Conservation (phyloP, 176 grass and related monocot genomes). For the Alloteropsis semialata region DNA sequence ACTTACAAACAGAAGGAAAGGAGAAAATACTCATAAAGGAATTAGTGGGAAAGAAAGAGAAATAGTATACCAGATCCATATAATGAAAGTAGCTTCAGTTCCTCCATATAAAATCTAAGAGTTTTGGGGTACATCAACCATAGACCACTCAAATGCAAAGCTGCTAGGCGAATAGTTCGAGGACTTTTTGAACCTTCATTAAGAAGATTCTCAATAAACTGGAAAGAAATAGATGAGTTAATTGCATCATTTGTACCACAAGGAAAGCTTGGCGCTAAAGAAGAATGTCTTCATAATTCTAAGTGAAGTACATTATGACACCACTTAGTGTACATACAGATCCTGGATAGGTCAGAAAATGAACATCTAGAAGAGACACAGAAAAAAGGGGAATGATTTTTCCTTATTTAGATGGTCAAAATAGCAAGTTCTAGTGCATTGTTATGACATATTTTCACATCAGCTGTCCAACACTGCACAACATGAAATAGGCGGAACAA, state of each 20-base stretch:
- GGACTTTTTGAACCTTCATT: conserved; percentile 85
- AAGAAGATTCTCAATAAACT: conserved; percentile 89
- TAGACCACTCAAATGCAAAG: conserved; percentile 88
- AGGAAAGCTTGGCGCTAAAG: conserved; percentile 15
- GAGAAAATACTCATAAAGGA: conserved; percentile 16
- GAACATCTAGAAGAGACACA: not conserved
- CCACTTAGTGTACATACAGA: not conserved
- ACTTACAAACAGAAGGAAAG: not conserved
- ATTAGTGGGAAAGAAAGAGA: conserved; percentile 10
- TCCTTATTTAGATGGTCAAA: not conserved
- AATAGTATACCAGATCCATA: conserved; percentile 84
- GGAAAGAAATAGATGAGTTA: conserved; percentile 28
- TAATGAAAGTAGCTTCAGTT: conserved; percentile 78
- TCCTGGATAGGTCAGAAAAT: not conserved
- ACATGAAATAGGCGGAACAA: not conserved
- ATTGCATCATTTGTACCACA: not conserved
- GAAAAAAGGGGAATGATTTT: not conserved
- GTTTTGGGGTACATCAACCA: conserved; percentile 83
- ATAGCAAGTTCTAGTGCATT: not conserved
- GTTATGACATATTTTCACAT: conserved; percentile 9
- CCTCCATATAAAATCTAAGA: conserved; percentile 82
- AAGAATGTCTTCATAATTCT: not conserved
- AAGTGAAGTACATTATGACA: not conserved
- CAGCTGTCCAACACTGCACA: not conserved
- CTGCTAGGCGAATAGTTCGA: conserved; percentile 79